Evolutionary conservation across 2,329 filamentous ascomycete genomes (phyloP), one percentile per base, ranked within the genome.

Genomic region (Pseudocercospora cruenta): DNA sequence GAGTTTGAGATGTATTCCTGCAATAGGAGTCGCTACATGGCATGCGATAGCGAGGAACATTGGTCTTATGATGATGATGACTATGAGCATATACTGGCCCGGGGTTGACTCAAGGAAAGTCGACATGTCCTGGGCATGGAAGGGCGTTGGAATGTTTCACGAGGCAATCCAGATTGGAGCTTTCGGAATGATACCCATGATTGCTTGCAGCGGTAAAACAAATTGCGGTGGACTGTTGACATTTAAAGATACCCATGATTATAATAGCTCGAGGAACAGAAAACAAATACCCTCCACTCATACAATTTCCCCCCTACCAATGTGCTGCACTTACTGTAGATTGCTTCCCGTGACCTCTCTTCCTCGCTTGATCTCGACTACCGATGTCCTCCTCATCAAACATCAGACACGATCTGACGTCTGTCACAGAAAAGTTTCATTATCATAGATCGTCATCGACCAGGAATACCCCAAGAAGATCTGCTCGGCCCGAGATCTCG

Each of bases 161-260:
- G 21, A 33, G n/a, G 22, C 22, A 26, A 19, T 12, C 26, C 22
- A 31, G 24, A 55, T 55, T 26, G 26, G 26, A 55, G 26, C 47
- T 24, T 24, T 26, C n/a, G 47, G 47, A 24, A 55, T 55, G 51
- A 55, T 55, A 55, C 51, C 51, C 51, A 28, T 28, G 16, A 55
- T 55, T 55, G 51, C 26, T 55, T 55, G 51, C 26, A 16, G 16
- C 16, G 51, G 24, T 26, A 26, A 19, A 31, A 24, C 22, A 55
- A 9, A 55, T n/a, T 55, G 51, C 26, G 51, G 24, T 16, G 26
- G 51, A 55, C 8, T 14, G 16, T 31, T 55, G 14, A 7, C 16
- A 21, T 33, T 8, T 26, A 8, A 12, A 55, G 22, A 55, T 55
- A 31, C 51, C 51, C 26, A 55, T 7, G 24, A 28, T 16, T 2